phyloP scores from a whole-genome alignment of 371 early-diverging fungal genomes.

The Blakeslea trispora region DNA sequence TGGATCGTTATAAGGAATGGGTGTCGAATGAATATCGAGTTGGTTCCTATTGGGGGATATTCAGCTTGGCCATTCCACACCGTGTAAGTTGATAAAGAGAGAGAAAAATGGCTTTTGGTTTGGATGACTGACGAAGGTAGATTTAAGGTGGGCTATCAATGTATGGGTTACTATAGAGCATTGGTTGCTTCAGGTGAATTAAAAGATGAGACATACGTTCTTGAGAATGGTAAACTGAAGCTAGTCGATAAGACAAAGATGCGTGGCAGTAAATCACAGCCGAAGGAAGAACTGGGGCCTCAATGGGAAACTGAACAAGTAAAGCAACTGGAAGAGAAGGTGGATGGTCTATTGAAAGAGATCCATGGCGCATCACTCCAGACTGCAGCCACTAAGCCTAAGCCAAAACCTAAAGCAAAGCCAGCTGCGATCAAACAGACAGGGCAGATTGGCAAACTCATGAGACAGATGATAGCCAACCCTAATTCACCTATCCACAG shows the following conservation, averaged over 20 bases:
- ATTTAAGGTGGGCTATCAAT: conserved; percentile 61
- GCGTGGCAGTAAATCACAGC: conserved; percentile 33
- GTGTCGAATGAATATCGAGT: conserved; percentile 49
- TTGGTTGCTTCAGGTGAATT: conserved; percentile 50
- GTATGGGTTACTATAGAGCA: conserved; percentile 63
- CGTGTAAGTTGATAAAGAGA: conserved; percentile 36
- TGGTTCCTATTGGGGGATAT: conserved; percentile 64
- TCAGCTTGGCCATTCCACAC: conserved; percentile 58
- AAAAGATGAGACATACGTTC: conserved; percentile 51
- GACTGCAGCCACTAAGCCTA: conserved; percentile 10
- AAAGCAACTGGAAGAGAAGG: conserved; percentile 49
- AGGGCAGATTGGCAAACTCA: conserved; percentile 24
- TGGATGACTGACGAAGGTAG: neutral
- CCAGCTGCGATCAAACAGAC: conserved; percentile 15
- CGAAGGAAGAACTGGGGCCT: conserved; percentile 45
- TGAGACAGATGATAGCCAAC: conserved; percentile 30
- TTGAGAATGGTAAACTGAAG: conserved; percentile 56
- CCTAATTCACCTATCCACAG: conserved; percentile 17
- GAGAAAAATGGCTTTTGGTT: no score
- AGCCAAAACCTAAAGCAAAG: conserved; percentile 23
- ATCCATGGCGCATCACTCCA: conserved; percentile 43
- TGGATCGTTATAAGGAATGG: conserved; percentile 61
- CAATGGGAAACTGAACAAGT: conserved; percentile 60
- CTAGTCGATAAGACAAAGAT: conserved; percentile 45
- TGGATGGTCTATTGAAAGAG: conserved; percentile 57